Conservation (phyloP, 352 stramenopile species). For the Phytophthora pini region DNA sequence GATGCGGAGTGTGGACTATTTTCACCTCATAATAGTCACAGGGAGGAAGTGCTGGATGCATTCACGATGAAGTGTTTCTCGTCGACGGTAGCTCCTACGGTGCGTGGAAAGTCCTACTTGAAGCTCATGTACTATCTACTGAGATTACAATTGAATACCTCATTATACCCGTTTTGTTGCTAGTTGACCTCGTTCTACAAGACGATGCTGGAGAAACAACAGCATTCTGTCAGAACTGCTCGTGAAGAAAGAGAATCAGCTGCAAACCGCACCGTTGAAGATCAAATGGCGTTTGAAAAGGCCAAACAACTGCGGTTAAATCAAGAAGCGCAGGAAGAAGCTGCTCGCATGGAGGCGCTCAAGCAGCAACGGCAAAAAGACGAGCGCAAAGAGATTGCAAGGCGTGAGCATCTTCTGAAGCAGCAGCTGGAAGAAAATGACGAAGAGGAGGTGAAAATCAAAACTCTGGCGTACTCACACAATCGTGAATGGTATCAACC, state of each 20-base stretch:
- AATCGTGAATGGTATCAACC: slow-evolving; percentile 66
- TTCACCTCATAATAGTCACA: slow-evolving; percentile 26
- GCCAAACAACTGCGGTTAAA: slow-evolving; percentile 24
- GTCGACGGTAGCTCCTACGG: slow-evolving; percentile 19
- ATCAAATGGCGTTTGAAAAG: slow-evolving; percentile 26
- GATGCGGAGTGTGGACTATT: neutral
- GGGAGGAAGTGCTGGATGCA: slow-evolving; percentile 47
- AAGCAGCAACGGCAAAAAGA: slow-evolving; percentile 30
- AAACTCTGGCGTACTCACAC: slow-evolving; percentile 64
- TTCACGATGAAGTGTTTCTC: slow-evolving; percentile 50
- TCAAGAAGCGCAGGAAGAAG: slow-evolving; percentile 32
- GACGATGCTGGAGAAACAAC: slow-evolving; percentile 41
- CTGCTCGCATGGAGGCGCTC: slow-evolving; percentile 22
- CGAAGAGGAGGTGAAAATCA: slow-evolving; percentile 65
- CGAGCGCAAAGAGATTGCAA: slow-evolving; percentile 26
- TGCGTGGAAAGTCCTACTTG: too few species aligned
- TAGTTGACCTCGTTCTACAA: slow-evolving; percentile 50
- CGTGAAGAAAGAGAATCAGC: slow-evolving; percentile 36
- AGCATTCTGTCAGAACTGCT: slow-evolving; percentile 22
- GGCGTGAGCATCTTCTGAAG: slow-evolving; percentile 34
- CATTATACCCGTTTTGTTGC: neutral
- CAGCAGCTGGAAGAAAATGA: slow-evolving; percentile 59
- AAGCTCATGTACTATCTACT: too few species aligned
- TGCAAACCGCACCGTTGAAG: slow-evolving; percentile 27
- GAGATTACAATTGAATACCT: too few species aligned